A percentile compares a stretch with the other conserved stretches of the same genome.
Evolutionary conservation across 805 yeast species (phyloP).

Genomic region (Cyberlindnera petersonii): DNA sequence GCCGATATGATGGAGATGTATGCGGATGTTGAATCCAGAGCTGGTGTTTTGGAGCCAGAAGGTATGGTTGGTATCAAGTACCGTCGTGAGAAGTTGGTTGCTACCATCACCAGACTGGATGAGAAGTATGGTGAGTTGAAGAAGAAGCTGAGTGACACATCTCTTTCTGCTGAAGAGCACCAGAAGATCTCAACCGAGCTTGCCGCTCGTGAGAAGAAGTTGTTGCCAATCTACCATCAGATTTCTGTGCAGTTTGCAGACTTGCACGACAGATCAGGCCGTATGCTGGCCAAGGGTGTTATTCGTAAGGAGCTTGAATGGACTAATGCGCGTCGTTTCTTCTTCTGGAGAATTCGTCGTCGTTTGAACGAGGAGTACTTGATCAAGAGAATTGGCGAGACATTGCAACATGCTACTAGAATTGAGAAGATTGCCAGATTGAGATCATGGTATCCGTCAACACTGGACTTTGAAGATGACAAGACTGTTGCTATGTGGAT

Average conservation of each 20-base stretch:
- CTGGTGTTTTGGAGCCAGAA: slow-evolving; percentile 97
- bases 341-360: slow-evolving; percentile 98
- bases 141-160: slow-evolving; percentile 49
- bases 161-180: slow-evolving; percentile 60
- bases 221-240: slow-evolving; percentile 88
- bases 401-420: slow-evolving; percentile 55
- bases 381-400: slow-evolving; percentile 66
- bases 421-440: slow-evolving; percentile 83
- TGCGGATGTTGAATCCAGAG: slow-evolving; percentile 93
- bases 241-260: slow-evolving; percentile 96
- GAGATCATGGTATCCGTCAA: slow-evolving; percentile 78
- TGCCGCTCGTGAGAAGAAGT: slow-evolving; percentile 69
- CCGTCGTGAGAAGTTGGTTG: slow-evolving; percentile 85
- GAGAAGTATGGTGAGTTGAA: slow-evolving; percentile 65
- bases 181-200: slow-evolving; percentile 61
- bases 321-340: slow-evolving; percentile 86
- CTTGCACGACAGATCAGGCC: slow-evolving; percentile 94
- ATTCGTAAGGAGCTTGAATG: slow-evolving; percentile 83
- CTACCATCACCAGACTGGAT: slow-evolving; percentile 92
- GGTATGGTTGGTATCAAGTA: slow-evolving; percentile 99
- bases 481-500: slow-evolving; percentile 79
- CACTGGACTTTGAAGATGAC: slow-evolving; percentile 68
- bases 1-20: slow-evolving; percentile 99
- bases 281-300: slow-evolving; percentile 94
- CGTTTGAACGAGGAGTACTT: slow-evolving; percentile 90